Base-by-base conservation (phyloP, 192 early-diverging fungal genomes). In the Martensiomyces pterosporus region DNA sequence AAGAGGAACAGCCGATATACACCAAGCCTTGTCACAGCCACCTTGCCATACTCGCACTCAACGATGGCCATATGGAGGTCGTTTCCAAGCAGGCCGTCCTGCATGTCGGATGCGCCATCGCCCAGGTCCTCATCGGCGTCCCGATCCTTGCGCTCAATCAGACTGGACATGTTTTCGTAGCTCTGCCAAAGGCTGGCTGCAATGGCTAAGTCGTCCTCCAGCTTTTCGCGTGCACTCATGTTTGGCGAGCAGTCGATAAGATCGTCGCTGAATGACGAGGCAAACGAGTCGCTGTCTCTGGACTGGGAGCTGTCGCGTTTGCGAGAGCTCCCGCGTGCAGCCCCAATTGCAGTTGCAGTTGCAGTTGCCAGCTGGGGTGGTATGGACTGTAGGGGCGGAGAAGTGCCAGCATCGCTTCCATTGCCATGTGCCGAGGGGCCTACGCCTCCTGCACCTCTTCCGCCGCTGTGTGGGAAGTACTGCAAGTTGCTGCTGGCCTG, bases 151-250 rank as follows among this genome's bases (percentile, higher is more conserved):
- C 54, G 29, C 24, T 60, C 67, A 19, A 71, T 55, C 40, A 71
- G 39, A 9, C 47, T 46, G 16, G 60, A 39, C 37, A 71, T 41
- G 44, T 49, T 33, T 29, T 70, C 67, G 44, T 63, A 70, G 43
- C 59, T 59, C 37, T 70, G 59, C 67, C 67, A 70, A 40, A 70
- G 42, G 17, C 45, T 70, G 0, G 67, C 67, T 5, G 60, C 67
- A 48, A 70, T 62, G 3, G 67, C 67, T 37, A 70, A 32, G 27
- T 70, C 67, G 43, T 63, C 60, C n/a, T 70, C 67, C 15, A 70
- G 67, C 51, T 47, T 48, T 27, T 70, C 60, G 38, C 67, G 60
- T 48, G 35, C 14, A 21, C 33, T 47, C 12, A 41, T 38, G 15
- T 33, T 24, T 13, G 45, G 33, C 39, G 26, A 26, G 39, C 57